Conservation (phyloP, 2,329 filamentous ascomycete species). For the Aurifilum marmelostoma region DNA sequence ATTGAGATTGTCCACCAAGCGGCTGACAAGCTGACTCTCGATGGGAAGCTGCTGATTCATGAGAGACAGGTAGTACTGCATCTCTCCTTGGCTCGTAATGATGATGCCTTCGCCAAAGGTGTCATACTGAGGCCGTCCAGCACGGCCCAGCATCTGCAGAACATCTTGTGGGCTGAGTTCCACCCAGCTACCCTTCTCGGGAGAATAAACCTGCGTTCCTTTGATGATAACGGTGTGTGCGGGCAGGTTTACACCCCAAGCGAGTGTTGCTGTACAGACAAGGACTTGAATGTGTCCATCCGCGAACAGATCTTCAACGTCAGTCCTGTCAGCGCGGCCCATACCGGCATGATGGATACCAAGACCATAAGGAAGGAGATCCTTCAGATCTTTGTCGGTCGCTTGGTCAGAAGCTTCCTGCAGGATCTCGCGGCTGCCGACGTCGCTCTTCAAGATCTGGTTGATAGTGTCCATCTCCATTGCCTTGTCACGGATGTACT, state of each 20-base stretch:
- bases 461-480: constrained; percentile 97
- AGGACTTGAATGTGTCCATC: constrained; percentile 92
- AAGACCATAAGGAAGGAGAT: constrained; percentile 92
- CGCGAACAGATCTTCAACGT: constrained; percentile 92
- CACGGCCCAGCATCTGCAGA: constrained; percentile 96
- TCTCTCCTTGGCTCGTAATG: constrained; percentile 91
- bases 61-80: constrained; percentile 95
- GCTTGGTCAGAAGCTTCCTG: constrained; percentile 82
- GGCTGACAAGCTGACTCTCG: constrained; percentile 93
- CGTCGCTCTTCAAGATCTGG: constrained; percentile 90
- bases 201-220: constrained; percentile 96
- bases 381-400: constrained; percentile 86
- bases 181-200: constrained; percentile 98
- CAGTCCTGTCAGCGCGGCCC: constrained; percentile 90
- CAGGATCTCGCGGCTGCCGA: constrained; percentile 85
- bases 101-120: constrained; percentile 99
- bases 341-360: constrained; percentile 99
- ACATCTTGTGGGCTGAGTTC: constrained; percentile 97
- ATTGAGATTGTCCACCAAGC: constrained; percentile 92
- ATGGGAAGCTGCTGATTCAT: constrained; percentile 98
- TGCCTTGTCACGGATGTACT: constrained; percentile 94
- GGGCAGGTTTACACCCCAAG: constrained; percentile 98
- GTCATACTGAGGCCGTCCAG: constrained; percentile 93
- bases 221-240: constrained; percentile 99
- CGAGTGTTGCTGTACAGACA: constrained; percentile 95